These are phyloP conservation scores for Arachis hypogaea DNA, from an alignment of 306 rosid genomes.

Conservation along the genomic window DNA sequence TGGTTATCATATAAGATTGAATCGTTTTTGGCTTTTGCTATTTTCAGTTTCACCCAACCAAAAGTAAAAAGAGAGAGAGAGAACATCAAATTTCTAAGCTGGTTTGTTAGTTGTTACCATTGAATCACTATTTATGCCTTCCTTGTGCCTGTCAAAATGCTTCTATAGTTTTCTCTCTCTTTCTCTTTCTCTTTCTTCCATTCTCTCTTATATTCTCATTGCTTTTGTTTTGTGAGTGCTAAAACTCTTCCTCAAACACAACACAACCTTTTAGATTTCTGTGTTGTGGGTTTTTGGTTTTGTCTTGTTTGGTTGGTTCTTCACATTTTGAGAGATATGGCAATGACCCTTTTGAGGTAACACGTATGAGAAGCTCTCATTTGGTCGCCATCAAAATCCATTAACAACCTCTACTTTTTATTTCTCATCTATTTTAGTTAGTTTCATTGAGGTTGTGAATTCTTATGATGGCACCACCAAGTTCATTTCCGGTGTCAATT, in stretches of 20 bases:
- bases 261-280: slow-evolving; percentile 19
- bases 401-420: no score
- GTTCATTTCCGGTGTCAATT: slow-evolving; percentile 56
- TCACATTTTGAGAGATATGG: background rate
- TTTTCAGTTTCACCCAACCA: no score
- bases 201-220: slow-evolving; percentile 8
- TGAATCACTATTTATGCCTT: slow-evolving; percentile 47
- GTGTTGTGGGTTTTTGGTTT: slow-evolving; percentile 21
- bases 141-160: slow-evolving; percentile 32
- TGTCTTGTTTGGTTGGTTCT: no score
- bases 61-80: background rate
- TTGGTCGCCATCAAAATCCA: no score
- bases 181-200: slow-evolving; percentile 30
- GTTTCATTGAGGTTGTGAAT: slow-evolving; percentile 13
- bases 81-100: background rate
- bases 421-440: background rate
- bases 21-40: slow-evolving; percentile 5
- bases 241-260: slow-evolving; percentile 3
- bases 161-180: slow-evolving; percentile 33
- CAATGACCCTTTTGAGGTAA: slow-evolving; percentile 22
- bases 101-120: slow-evolving; percentile 12
- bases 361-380: slow-evolving; percentile 29
- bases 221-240: slow-evolving; percentile 5
- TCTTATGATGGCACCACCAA: slow-evolving; percentile 74
- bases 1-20: slow-evolving; percentile 14